Conservation (phyloP, 352 stramenopile genomes). For the Pythium dissotocum region DNA sequence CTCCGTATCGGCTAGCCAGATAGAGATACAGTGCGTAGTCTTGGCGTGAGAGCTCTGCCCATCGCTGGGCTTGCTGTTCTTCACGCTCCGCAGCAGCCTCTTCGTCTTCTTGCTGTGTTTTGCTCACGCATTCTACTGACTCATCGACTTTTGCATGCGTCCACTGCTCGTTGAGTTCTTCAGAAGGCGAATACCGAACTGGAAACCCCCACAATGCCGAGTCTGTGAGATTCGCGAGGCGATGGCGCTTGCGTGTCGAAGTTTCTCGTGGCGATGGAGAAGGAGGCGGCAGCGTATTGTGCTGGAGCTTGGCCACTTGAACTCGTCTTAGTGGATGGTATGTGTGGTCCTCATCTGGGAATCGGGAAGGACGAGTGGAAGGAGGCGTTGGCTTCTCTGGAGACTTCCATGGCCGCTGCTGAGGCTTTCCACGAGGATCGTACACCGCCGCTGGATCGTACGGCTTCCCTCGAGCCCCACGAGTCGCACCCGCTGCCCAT, state of each 20-base stretch:
- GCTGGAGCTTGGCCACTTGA: constrained; percentile 25
- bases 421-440: not conserved
- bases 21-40: constrained; percentile 36
- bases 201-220: constrained; percentile 32
- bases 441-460: constrained; percentile 18
- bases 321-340: constrained; percentile 18
- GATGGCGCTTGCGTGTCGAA: constrained; percentile 1
- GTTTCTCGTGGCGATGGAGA: constrained; percentile 8
- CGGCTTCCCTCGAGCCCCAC: not conserved
- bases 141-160: not conserved
- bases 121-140: not conserved
- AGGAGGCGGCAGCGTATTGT: constrained; percentile 30
- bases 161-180: constrained; percentile 18
- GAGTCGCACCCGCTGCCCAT: not conserved
- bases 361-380: constrained; percentile 7
- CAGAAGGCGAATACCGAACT: constrained; percentile 26
- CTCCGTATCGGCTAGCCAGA: constrained; percentile 25
- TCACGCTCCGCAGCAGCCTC: not conserved
- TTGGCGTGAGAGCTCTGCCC: constrained; percentile 5
- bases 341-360: constrained; percentile 24
- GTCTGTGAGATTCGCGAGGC: constrained; percentile 21
- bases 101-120: constrained; percentile 3
- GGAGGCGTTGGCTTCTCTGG: constrained; percentile 3
- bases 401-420: not conserved
- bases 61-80: constrained; percentile 9